Evolutionary conservation across 2,329 filamentous ascomycete genomes (phyloP).

Genomic region (Diaporthe sp.): DNA sequence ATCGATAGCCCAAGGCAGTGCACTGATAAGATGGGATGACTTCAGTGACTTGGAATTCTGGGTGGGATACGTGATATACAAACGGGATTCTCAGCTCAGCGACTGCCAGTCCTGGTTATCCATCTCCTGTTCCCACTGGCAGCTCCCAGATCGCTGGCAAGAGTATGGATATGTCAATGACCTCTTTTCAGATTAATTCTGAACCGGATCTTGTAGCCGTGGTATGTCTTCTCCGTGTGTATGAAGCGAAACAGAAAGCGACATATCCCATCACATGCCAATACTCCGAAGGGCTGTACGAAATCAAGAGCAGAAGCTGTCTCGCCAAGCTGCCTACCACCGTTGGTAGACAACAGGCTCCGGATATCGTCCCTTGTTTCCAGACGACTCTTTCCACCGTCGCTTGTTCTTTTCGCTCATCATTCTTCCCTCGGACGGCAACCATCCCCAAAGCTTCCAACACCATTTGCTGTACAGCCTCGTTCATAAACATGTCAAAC

Average conservation of each 20-base stretch:
- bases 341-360: neutral
- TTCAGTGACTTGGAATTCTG: neutral
- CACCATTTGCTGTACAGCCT: too few relatives aligned
- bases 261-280: neutral
- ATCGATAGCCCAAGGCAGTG: neutral
- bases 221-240: too few relatives aligned
- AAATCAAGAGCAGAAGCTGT: neutral
- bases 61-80: neutral
- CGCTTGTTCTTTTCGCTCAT: neutral
- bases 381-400: neutral
- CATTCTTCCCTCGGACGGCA: too few relatives aligned
- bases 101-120: neutral
- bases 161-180: neutral
- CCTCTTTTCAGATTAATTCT: too few relatives aligned
- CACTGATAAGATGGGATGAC: too few relatives aligned
- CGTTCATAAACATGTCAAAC: neutral
- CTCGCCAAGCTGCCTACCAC: too few relatives aligned
- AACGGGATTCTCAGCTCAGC: neutral
- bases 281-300: neutral
- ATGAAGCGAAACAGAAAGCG: neutral
- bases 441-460: neutral
- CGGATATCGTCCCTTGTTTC: neutral
- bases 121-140: neutral
- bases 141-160: neutral
- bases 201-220: too few relatives aligned